Evolutionary conservation across 306 rosid species (phyloP), one percentile per base, ranked within the genome.

Genomic region (Oemleria cerasiformis): DNA sequence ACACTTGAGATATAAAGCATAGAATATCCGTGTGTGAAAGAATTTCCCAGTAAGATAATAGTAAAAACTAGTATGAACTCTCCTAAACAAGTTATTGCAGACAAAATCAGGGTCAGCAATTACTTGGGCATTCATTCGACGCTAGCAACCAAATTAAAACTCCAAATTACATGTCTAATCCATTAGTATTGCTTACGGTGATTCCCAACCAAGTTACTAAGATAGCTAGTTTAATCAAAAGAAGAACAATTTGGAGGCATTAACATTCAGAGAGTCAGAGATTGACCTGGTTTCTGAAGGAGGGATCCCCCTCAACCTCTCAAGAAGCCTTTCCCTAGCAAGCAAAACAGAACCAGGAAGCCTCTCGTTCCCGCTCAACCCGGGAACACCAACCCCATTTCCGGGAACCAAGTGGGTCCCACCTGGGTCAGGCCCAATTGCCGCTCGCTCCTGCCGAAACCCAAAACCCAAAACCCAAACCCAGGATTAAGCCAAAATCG

Each of bases 241-340:
- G 53, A 5, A 21, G 0, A 21, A 39, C 19, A 56, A 19, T 56
- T 42, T n/a, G 7, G 8, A 39, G 34, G 17, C n/a, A 68, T 12
- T 59, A 14, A 59, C 11, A 34, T 14, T 17, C 64, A 59, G 62
- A 17, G 10, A 51, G 20, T 62, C 16, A 53, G 65, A 59, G 60
- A 59, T 84, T 72, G 75, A 90, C 98, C 96, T 87, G 92, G 63
- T 76, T 64, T 53, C 64, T 8, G 87, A 75, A 17, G 74, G 70
- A 67, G 96, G 82, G 42, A 73, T 83, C 44, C 92, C 97, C 78
- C 98, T 87, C 81, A 94, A 63, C 84, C 98, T 86, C 86, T 89
- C 92, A 63, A 89, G 75, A 70, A 94, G 92, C 81, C 98, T 86
- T 64, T 81, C 92, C 78, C 95, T 77, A 41, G 98, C 98, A 66